Percentiles rank a stretch among this genome's conserved stretches.
These are phyloP conservation scores for Conticribra guillardii DNA, from an alignment of 108 stramenopile genomes.

Conservation along the genomic window DNA sequence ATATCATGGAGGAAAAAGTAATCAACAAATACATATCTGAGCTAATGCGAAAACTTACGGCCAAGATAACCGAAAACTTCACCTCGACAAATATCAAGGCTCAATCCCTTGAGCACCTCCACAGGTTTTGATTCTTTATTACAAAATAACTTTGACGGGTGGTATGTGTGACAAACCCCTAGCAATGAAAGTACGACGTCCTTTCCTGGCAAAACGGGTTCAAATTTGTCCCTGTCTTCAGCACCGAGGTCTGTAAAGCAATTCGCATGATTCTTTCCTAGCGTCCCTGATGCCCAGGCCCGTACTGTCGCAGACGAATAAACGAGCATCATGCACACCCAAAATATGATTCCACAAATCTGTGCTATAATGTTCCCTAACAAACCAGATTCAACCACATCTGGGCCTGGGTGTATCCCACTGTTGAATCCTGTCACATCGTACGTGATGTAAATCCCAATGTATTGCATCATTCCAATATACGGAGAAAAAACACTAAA, in stretches of 20 bases:
- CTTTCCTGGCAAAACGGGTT: conserved; percentile 30
- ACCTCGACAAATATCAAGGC: conserved; percentile 58
- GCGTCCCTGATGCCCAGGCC: neutral
- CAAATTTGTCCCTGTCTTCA: conserved; percentile 25
- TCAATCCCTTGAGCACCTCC: conserved; percentile 53
- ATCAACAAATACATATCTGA: too few relatives aligned
- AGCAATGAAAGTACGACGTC: conserved; percentile 31
- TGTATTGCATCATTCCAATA: conserved; percentile 45
- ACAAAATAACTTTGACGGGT: neutral
- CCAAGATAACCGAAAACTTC: conserved; percentile 65
- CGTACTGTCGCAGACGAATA: neutral
- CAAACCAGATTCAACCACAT: conserved; percentile 30
- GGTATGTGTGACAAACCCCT: conserved; percentile 31
- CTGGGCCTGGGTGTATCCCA: conserved; percentile 16
- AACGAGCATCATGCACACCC: conserved; percentile 6
- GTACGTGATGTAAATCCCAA: conserved; percentile 37
- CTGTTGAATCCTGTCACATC: conserved; percentile 29
- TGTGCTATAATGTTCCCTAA: conserved; percentile 31
- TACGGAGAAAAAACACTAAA: conserved; percentile 31
- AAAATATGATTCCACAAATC: conserved; percentile 15
- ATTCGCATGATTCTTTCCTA: neutral
- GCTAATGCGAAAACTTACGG: too few relatives aligned
- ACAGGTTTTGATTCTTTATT: conserved; percentile 12
- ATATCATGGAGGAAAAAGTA: too few relatives aligned
- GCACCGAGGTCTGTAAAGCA: neutral